A percentile compares a stretch with the other conserved stretches of the same genome.
phyloP scores from a whole-genome alignment of 768 basidiomycete genomes.

The Lepiota brunneoincarnata region DNA sequence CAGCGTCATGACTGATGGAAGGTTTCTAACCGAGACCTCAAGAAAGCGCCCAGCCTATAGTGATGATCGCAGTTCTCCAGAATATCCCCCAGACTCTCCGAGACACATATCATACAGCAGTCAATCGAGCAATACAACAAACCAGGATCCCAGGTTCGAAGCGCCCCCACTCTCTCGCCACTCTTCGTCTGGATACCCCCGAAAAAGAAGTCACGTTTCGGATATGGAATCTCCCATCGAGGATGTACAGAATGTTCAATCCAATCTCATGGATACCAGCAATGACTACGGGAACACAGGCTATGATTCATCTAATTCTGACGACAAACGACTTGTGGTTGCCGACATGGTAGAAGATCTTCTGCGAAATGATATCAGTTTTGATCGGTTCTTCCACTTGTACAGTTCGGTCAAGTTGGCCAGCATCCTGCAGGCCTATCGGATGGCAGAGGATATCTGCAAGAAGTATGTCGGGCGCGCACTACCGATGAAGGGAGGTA shows the following conservation, averaged over 20 bases:
- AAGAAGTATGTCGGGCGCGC: constrained; percentile 40
- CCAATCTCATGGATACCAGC: constrained; percentile 7
- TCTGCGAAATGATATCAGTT: constrained; percentile 7
- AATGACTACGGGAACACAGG: constrained; percentile 13
- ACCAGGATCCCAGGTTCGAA: constrained; percentile 5
- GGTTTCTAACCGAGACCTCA: neutral
- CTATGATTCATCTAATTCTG: constrained; percentile 28
- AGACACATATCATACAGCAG: neutral
- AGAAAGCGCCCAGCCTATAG: constrained; percentile 7
- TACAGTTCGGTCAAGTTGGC: constrained; percentile 34
- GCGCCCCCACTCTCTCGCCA: constrained; percentile 3
- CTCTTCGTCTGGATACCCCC: constrained; percentile 7
- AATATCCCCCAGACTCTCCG: neutral
- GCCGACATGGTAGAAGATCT: constrained; percentile 28
- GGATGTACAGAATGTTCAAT: constrained; percentile 7
- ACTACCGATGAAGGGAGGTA: constrained; percentile 35
- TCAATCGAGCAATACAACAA: neutral
- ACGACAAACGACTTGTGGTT: constrained; percentile 35
- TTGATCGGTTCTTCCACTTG: constrained; percentile 24
- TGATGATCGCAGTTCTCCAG: neutral
- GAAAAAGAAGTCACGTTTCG: constrained; percentile 7
- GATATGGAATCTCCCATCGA: constrained; percentile 4
- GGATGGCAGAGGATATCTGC: constrained; percentile 48
- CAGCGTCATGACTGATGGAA: constrained; percentile 9
- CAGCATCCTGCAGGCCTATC: constrained; percentile 47